Conservation (phyloP, 257 asterid species). For the Solanum peruvianum region DNA sequence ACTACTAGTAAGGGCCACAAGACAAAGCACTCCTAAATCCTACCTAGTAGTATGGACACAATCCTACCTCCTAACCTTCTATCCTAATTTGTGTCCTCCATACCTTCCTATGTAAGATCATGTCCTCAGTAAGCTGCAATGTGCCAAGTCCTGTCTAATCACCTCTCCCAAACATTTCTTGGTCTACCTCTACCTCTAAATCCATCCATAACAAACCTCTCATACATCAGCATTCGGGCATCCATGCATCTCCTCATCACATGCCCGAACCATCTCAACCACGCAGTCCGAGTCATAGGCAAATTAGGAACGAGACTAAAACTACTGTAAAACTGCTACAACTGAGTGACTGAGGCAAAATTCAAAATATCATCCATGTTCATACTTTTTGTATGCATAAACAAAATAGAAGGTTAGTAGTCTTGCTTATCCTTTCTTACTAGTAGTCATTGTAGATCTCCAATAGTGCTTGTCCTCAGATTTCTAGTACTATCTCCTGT, state of each 20-base stretch:
- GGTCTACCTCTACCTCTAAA: background rate
- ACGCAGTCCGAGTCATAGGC: background rate
- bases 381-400: background rate
- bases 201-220: background rate
- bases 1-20: background rate
- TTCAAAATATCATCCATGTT: background rate
- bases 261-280: background rate
- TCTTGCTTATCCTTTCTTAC: background rate
- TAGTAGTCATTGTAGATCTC: background rate
- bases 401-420: background rate
- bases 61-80: background rate
- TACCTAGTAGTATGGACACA: background rate
- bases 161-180: background rate
- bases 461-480: background rate
- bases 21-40: background rate
- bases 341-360: background rate
- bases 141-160: background rate
- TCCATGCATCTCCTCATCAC: background rate
- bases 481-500: background rate
- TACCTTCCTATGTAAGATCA: background rate
- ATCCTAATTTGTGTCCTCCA: background rate
- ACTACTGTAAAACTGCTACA: background rate
- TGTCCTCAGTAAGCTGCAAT: background rate
- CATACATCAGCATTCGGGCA: background rate
- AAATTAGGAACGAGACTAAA: background rate